Conservation (phyloP, 306 rosid genomes). For the Mimosa bimucronata region DNA sequence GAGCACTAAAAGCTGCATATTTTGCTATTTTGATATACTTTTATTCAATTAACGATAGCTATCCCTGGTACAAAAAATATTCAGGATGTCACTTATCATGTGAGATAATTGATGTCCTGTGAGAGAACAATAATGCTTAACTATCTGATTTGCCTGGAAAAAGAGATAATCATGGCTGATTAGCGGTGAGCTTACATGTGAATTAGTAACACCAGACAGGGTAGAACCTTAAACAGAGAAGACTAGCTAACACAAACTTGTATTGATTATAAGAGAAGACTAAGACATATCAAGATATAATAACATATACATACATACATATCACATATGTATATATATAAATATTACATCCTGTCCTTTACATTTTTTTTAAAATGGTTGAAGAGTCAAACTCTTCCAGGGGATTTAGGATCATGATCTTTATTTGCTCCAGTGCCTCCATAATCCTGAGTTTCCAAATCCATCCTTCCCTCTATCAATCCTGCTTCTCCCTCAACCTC, state of each 20-base stretch:
- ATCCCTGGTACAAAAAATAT: neutral
- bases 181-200: neutral
- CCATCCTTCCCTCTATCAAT: conserved; percentile 39
- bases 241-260: neutral
- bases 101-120: neutral
- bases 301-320: neutral
- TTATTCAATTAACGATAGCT: neutral
- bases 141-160: neutral
- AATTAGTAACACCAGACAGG: neutral
- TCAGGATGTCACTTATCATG: neutral
- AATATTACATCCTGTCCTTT: neutral
- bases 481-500: conserved; percentile 20
- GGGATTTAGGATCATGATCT: conserved; percentile 57
- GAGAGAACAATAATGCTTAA: neutral
- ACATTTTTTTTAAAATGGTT: neutral
- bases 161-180: neutral
- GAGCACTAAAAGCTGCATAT: neutral
- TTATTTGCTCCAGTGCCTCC: conserved; percentile 54
- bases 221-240: neutral
- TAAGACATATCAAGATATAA: neutral
- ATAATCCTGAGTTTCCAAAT: conserved; percentile 50
- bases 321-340: neutral
- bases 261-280: conserved; percentile 17
- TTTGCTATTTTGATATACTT: neutral
- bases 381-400: conserved; percentile 36